Base-by-base conservation (phyloP, 306 rosid species). In the Cucurbita pepo region DNA sequence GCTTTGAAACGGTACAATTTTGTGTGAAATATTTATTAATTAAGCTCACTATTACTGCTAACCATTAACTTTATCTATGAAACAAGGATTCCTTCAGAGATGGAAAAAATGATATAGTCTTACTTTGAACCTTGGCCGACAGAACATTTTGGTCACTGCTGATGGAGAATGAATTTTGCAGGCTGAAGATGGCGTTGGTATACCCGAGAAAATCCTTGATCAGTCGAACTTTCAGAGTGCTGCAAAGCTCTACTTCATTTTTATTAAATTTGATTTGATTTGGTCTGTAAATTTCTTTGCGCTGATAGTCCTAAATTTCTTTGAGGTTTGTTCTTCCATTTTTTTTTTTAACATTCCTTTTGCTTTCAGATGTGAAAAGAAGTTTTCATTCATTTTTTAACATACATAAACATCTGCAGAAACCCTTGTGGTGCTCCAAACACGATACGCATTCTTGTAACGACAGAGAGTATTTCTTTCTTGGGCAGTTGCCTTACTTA, bases 141-240 rank as follows among this genome's bases (percentile, higher is more conserved):
- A 4, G 19, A 47, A 36, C 21, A 52, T 36, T 37, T 37, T n/a
- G 19, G 61, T 51, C 75, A 36, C 38, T 44, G 51, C 25, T 81
- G 78, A 73, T 77, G 80, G 77, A 79, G 66, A 67, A 55, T 78
- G 60, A 65, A 52, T 81, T 77, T 55, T 84, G 81, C 97, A 90
- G 98, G 97, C 97, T 71, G 97, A 94, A 79, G 97, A 94, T 70
- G 99, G 99, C 72, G 71, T 86, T 57, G 97, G 99, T 65, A 59
- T 94, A 77, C 99, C 99, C 0, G 99, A 87, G 88, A 84, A 94
- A 81, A 83, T 94, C 77, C 92, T 94, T 56, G 92, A 87, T 36
- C 84, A 83, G 34, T 80, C 96, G 43, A 80, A 50, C 80, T 94
- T 91, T 75, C 97, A 89, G 59, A 89, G 58, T 74, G 83, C 85